Conservation (phyloP, 805 yeast genomes). For the Metschnikowia lochheadii region DNA sequence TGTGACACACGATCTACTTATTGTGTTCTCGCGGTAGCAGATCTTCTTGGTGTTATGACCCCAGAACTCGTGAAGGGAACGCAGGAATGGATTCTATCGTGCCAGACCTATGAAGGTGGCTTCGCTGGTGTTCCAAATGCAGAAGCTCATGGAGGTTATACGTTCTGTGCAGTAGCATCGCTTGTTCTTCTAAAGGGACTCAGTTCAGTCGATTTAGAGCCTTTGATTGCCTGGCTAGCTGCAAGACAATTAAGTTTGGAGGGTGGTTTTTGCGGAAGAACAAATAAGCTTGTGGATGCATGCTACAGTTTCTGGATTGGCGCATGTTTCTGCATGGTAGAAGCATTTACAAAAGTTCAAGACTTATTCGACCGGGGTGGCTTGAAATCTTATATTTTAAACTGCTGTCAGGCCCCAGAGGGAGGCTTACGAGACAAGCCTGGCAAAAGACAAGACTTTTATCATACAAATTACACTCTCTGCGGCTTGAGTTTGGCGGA, state of each 20-base stretch:
- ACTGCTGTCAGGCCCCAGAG: constrained; percentile 64
- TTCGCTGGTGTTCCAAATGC: constrained; percentile 73
- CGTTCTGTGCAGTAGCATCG: constrained; percentile 80
- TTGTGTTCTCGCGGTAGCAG: constrained; percentile 75
- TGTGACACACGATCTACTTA: constrained; percentile 80
- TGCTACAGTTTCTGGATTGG: constrained; percentile 98
- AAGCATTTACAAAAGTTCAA: constrained; percentile 34
- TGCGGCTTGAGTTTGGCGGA: constrained; percentile 68
- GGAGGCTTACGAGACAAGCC: constrained; percentile 94
- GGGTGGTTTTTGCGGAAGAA: constrained; percentile 86
- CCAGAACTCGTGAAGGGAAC: constrained; percentile 53
- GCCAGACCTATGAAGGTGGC: constrained; percentile 96
- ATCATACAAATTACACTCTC: constrained; percentile 84
- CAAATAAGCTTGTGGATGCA: constrained; percentile 92
- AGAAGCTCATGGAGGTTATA: constrained; percentile 97
- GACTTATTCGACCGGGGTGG: constrained; percentile 50
- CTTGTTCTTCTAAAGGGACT: constrained; percentile 41
- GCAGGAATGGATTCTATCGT: constrained; percentile 54
- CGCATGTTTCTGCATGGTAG: constrained; percentile 62
- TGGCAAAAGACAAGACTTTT: constrained; percentile 71
- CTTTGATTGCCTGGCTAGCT: constrained; percentile 61
- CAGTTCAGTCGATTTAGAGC: constrained; percentile 43
- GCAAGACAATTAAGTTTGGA: constrained; percentile 68
- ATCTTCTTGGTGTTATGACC: constrained; percentile 59
- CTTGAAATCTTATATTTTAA: constrained; percentile 60